Conservation (phyloP, 805 yeast genomes). For the Yamadazyma nakazawae region DNA sequence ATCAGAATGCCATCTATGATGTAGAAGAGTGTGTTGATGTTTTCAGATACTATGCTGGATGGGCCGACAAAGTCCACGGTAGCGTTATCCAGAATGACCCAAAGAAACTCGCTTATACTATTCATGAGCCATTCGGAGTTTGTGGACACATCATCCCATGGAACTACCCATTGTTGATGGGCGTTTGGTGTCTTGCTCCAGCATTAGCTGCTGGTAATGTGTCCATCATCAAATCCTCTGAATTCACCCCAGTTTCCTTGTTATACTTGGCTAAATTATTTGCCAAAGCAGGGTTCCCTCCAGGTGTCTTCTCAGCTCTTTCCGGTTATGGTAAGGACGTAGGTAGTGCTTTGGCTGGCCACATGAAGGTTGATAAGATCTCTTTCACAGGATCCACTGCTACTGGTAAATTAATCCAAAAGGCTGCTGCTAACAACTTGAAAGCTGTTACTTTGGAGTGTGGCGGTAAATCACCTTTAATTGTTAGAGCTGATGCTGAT, state of each 20-base stretch:
- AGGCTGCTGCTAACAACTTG: conserved; percentile 56
- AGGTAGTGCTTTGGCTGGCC: conserved; percentile 65
- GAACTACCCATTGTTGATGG: conserved; percentile 56
- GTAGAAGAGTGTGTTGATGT: conserved; percentile 44
- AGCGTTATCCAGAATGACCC: conserved; percentile 42
- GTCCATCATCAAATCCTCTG: conserved; percentile 70
- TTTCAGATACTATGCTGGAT: conserved; percentile 56
- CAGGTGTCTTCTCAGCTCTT: conserved; percentile 70
- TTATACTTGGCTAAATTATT: conserved; percentile 57
- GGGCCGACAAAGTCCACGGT: conserved; percentile 59
- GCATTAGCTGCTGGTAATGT: conserved; percentile 80
- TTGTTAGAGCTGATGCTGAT: conserved; percentile 62
- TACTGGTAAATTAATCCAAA: conserved; percentile 65
- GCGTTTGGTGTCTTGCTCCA: conserved; percentile 79
- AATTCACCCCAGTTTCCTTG: conserved; percentile 70
- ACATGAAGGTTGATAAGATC: conserved; percentile 53
- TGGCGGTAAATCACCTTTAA: conserved; percentile 69
- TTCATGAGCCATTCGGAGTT: conserved; percentile 54
- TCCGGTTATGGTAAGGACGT: conserved; percentile 68
- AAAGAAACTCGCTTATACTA: conserved; percentile 59
- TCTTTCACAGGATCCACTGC: conserved; percentile 67
- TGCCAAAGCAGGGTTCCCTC: conserved; percentile 68
- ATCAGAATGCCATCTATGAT: conserved; percentile 48
- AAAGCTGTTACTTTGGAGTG: conserved; percentile 68
- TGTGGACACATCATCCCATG: conserved; percentile 48